Percentiles rank a stretch among this genome's conserved stretches.
Conservation (phyloP, 148 eudicot genomes). For the Amaranthus hypochondriacus region DNA sequence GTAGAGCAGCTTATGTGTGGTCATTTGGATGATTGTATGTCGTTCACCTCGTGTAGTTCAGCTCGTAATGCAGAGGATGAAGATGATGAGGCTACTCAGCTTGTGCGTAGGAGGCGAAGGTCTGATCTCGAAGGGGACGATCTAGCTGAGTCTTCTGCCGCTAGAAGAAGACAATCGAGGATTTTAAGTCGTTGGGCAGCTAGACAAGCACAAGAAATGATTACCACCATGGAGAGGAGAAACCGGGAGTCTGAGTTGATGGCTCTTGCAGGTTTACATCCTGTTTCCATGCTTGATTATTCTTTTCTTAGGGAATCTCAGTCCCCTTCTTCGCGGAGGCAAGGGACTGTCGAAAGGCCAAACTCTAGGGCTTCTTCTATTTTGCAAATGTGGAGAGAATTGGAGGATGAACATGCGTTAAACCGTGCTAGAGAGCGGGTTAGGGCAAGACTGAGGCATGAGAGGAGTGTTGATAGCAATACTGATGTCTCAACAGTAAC, state of each 20-base stretch:
- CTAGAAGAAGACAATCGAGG: conserved; percentile 81
- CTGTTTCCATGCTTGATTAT: conserved; percentile 95
- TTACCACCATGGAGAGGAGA: conserved; percentile 90
- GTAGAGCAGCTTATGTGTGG: conserved; percentile 79
- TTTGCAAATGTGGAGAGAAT: conserved; percentile 96
- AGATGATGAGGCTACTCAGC: conserved; percentile 76
- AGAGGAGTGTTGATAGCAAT: conserved; percentile 54
- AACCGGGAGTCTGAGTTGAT: conserved; percentile 87
- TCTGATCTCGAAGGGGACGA: conserved; percentile 93
- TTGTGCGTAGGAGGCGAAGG: conserved; percentile 79
- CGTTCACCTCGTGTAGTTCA: conserved; percentile 82
- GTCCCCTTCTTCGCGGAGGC: conserved; percentile 70
- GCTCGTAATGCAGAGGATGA: conserved; percentile 64
- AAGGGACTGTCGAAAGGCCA: conserved; percentile 63
- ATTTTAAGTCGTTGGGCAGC: conserved; percentile 94
- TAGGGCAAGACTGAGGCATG: conserved; percentile 67
- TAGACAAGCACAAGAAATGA: conserved; percentile 92
- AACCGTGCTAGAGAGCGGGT: conserved; percentile 71
- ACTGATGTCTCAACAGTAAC: conserved; percentile 54
- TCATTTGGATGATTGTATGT: conserved; percentile 78
- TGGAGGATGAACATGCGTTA: conserved; percentile 79
- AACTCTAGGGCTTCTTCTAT: conserved; percentile 71
- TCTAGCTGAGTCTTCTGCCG: conserved; percentile 92
- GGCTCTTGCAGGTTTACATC: conserved; percentile 93
- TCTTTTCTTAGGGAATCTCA: conserved; percentile 87